Evolutionary conservation across 2,329 filamentous ascomycete genomes (phyloP).

Genomic region (Dactylellina cionopaga): DNA sequence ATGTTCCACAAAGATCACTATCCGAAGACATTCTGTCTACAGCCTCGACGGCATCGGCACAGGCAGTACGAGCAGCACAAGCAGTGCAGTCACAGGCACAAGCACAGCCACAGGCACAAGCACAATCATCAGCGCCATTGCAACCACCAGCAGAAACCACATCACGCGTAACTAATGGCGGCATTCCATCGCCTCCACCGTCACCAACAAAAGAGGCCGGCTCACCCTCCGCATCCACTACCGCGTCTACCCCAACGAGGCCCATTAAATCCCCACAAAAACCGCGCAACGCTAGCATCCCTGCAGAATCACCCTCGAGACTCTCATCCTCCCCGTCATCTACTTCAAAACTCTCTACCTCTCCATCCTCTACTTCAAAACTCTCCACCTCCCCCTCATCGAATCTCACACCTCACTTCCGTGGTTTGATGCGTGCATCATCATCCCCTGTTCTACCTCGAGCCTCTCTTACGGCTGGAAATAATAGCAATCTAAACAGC

Average conservation of each 20-base stretch:
- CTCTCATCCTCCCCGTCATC: slow-evolving; percentile 26
- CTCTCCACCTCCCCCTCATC: slow-evolving; percentile 33
- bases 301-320: slow-evolving; percentile 11
- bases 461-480: slow-evolving; percentile 14
- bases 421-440: slow-evolving; percentile 38
- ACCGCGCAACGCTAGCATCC: neutral
- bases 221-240: neutral
- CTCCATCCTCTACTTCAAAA: slow-evolving; percentile 36
- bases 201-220: slow-evolving; percentile 41
- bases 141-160: slow-evolving; percentile 7
- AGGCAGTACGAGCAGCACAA: no score
- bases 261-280: slow-evolving; percentile 3
- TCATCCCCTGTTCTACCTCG: slow-evolving; percentile 43
- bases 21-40: slow-evolving; percentile 5
- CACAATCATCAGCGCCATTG: neutral
- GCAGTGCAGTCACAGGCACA: neutral
- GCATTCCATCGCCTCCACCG: slow-evolving; percentile 48
- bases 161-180: slow-evolving; percentile 38
- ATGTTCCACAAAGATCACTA: neutral
- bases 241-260: slow-evolving; percentile 11
- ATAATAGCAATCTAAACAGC: slow-evolving; percentile 17
- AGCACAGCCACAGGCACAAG: neutral
- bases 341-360: slow-evolving; percentile 38
- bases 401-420: slow-evolving; percentile 19
- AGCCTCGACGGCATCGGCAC: neutral